These are phyloP conservation scores for Metarhizium sp. DNA, from an alignment of 2,329 filamentous ascomycete genomes.

Conservation along the genomic window DNA sequence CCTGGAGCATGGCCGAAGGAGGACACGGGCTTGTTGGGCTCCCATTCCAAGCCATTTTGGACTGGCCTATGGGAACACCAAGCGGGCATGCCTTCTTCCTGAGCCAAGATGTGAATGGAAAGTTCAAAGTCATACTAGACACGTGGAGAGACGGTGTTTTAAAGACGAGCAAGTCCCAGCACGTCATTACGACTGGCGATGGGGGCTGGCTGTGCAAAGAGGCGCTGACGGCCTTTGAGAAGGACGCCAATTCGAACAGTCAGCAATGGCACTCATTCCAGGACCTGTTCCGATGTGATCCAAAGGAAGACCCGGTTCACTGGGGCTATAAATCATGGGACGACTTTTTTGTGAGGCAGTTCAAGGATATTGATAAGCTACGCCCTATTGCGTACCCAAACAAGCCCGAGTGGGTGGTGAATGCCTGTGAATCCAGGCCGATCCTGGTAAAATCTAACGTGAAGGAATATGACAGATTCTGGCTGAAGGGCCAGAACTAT, in stretches of 20 bases:
- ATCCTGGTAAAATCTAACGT: slow-evolving; percentile 38
- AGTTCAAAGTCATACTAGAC: slow-evolving; percentile 41
- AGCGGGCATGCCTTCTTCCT: slow-evolving; percentile 46
- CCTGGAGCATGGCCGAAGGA: slow-evolving; percentile 8
- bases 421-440: slow-evolving; percentile 49
- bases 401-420: slow-evolving; percentile 30
- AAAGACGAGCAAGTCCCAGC: slow-evolving; percentile 9
- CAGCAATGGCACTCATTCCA: slow-evolving; percentile 7
- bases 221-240: slow-evolving; percentile 9
- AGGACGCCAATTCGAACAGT: slow-evolving; percentile 10
- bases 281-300: slow-evolving; percentile 13
- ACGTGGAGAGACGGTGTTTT: slow-evolving; percentile 22
- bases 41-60: slow-evolving; percentile 47
- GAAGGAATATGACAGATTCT: slow-evolving; percentile 48
- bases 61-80: slow-evolving; percentile 49
- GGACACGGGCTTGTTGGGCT: slow-evolving; percentile 37
- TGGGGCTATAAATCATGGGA: slow-evolving; percentile 54
- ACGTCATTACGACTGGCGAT: slow-evolving; percentile 5
- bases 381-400: slow-evolving; percentile 44
- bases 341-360: slow-evolving; percentile 49
- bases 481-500: slow-evolving; percentile 57
- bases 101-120: slow-evolving; percentile 38
- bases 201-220: slow-evolving; percentile 12
- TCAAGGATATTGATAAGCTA: slow-evolving; percentile 26
- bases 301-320: slow-evolving; percentile 2